Evolutionary conservation across 1,284 basidiomycete genomes (phyloP).

Genomic region (Amylostereum areolatum): DNA sequence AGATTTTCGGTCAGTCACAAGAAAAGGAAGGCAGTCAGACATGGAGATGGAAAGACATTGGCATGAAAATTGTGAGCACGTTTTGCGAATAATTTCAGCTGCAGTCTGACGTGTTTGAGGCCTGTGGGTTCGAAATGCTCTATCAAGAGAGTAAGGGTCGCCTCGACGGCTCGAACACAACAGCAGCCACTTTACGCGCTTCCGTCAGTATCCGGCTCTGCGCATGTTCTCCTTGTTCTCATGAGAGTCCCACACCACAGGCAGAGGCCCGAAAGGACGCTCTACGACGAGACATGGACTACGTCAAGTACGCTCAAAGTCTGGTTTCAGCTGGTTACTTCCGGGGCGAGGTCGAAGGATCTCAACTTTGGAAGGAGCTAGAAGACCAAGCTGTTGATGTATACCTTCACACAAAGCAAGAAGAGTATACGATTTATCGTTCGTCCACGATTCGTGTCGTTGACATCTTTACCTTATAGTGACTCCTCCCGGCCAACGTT

Average conservation of each 20-base stretch:
- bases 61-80: slow-evolving; percentile 79
- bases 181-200: slow-evolving; percentile 31
- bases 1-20: slow-evolving; percentile 76
- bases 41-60: slow-evolving; percentile 75
- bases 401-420: slow-evolving; percentile 57
- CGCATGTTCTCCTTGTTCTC: not conserved
- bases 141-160: slow-evolving; percentile 74
- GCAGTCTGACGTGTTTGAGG: slow-evolving; percentile 33
- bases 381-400: slow-evolving; percentile 66
- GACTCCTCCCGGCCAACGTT: slow-evolving; percentile 65
- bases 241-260: slow-evolving; percentile 26
- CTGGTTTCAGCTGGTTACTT: slow-evolving; percentile 70
- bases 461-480: slow-evolving; percentile 26
- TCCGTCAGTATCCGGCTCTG: slow-evolving; percentile 35
- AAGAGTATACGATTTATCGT: slow-evolving; percentile 47
- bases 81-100: not conserved
- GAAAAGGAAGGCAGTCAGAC: slow-evolving; percentile 57
- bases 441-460: slow-evolving; percentile 1
- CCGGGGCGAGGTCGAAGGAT: slow-evolving; percentile 68
- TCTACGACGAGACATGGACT: slow-evolving; percentile 59
- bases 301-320: slow-evolving; percentile 61
- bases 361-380: slow-evolving; percentile 64
- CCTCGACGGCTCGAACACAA: slow-evolving; percentile 29
- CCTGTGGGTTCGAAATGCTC: slow-evolving; percentile 93
- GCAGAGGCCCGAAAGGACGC: slow-evolving; percentile 57